Evolutionary conservation across 176 grass and related monocot species (phyloP), one percentile per base, ranked within the genome.

Genomic region (Raddia distichophylla): DNA sequence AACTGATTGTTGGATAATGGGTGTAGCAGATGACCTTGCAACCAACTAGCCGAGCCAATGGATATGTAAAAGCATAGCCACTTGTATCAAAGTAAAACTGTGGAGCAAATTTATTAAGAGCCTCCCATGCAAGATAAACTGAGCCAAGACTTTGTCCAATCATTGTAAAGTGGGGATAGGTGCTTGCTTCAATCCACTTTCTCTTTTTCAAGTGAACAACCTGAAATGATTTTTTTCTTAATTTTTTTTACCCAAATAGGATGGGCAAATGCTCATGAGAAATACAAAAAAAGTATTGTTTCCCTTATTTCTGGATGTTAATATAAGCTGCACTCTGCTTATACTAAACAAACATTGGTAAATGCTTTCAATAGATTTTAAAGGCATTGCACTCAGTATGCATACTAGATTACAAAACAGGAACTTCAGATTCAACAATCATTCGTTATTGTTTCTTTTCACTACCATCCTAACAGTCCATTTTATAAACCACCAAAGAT

Each of bases 1-100:
- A 91, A 81, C 96, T 98, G 80, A 98, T 95, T 74, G 96, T 95
- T 15, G 96, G 96, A 77, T 98, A 98, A 82, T 95, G 96, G 60
- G 96, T 95, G 60, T 95, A 98, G 75, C 82, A 91, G 48, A 98
- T 89, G 69, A 95, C 93, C 91, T 90, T 91, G 50, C 92, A 95
- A 56, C 93, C 93, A 85, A 98, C 93, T 54, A 95, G 77, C 60
- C 93, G 51, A 50, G 90, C 96, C 65, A 98, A 60, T 32, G 96
- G 96, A 75, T 98, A 98, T 52, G 96, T 91, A 87, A 98, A 98
- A 86, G 96, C 92, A 80, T 98, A 93, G 74, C 93, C 93, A 68
- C 96, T 98, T 34, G 92, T 98, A 75, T 98, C 96, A 75, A 98
- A 86, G 83, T 95, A 98, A 55, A 88, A 91, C 45, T 95, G 78